phyloP scores from a whole-genome alignment of 148 eudicot genomes.

The Rhododendron williamsianum region DNA sequence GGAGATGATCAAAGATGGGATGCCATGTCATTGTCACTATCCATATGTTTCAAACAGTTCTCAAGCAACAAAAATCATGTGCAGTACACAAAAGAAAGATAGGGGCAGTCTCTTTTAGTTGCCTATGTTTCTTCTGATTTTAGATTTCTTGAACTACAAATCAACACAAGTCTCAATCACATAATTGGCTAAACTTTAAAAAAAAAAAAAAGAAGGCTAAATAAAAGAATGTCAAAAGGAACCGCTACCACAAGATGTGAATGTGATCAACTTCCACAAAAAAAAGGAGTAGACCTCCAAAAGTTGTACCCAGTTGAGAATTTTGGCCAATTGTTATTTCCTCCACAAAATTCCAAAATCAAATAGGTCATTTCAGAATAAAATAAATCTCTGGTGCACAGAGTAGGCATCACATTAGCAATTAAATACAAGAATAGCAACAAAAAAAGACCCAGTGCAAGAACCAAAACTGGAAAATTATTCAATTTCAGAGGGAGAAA shows the following conservation, averaged over 20 bases:
- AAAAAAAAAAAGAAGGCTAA: not conserved
- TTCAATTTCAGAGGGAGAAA: not conserved
- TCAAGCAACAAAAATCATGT: not conserved
- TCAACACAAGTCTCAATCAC: not conserved
- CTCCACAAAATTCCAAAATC: not conserved
- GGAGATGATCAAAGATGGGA: conserved; percentile 10
- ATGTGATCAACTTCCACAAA: not conserved
- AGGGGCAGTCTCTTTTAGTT: not conserved
- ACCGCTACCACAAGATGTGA: not conserved
- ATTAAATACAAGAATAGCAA: not conserved
- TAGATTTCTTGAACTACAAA: not conserved
- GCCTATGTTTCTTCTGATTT: not conserved
- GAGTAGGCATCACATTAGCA: not conserved
- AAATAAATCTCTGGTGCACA: conserved; percentile 2
- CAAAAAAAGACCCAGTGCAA: not conserved
- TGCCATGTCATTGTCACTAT: conserved; percentile 9
- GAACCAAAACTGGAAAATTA: not conserved
- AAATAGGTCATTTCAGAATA: not conserved
- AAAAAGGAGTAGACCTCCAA: not conserved
- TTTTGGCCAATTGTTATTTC: not conserved
- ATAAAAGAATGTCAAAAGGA: not conserved
- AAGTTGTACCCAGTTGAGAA: not conserved
- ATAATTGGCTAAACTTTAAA: not conserved
- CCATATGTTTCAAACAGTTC: conserved; percentile 7
- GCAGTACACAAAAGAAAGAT: not conserved